Percentiles rank a stretch among this genome's conserved stretches.
These are phyloP conservation scores for Achlya hypogyna DNA, from an alignment of 352 stramenopile genomes.

Conservation along the genomic window DNA sequence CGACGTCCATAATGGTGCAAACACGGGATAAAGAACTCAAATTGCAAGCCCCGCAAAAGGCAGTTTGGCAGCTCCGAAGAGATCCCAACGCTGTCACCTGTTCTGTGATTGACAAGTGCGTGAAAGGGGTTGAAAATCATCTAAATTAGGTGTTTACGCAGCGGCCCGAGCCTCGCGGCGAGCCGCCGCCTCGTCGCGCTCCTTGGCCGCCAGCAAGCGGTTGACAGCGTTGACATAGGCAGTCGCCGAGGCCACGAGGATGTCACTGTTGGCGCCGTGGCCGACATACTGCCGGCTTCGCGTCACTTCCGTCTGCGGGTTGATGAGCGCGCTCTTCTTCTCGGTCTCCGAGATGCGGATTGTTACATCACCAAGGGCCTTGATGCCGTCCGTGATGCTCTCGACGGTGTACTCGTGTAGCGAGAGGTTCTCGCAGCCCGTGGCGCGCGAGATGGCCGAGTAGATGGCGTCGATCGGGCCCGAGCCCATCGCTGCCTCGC, in stretches of 20 bases:
- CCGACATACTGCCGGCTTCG: slow-evolving; percentile 82
- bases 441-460: slow-evolving; percentile 77
- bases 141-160: background rate
- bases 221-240: slow-evolving; percentile 86
- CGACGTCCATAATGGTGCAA: too few species aligned
- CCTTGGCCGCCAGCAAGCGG: slow-evolving; percentile 66
- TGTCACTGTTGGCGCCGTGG: slow-evolving; percentile 85
- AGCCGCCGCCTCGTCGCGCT: slow-evolving; percentile 23
- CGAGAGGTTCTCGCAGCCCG: slow-evolving; percentile 66
- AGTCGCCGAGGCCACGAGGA: slow-evolving; percentile 79
- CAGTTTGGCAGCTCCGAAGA: too few species aligned
- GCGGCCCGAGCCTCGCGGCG: background rate
- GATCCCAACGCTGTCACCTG: too few species aligned
- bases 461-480: slow-evolving; percentile 84
- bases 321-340: slow-evolving; percentile 39
- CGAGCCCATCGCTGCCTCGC: slow-evolving; percentile 80
- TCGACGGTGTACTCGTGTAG: slow-evolving; percentile 84
- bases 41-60: too few species aligned
- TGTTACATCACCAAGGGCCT: slow-evolving; percentile 79
- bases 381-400: slow-evolving; percentile 81
- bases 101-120: too few species aligned
- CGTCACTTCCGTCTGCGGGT: slow-evolving; percentile 75
- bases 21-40: too few species aligned
- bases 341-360: slow-evolving; percentile 67
- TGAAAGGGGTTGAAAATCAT: background rate